Evolutionary conservation across 371 early-diverging fungal genomes (phyloP).

Genomic region (Mucor ambiguus): DNA sequence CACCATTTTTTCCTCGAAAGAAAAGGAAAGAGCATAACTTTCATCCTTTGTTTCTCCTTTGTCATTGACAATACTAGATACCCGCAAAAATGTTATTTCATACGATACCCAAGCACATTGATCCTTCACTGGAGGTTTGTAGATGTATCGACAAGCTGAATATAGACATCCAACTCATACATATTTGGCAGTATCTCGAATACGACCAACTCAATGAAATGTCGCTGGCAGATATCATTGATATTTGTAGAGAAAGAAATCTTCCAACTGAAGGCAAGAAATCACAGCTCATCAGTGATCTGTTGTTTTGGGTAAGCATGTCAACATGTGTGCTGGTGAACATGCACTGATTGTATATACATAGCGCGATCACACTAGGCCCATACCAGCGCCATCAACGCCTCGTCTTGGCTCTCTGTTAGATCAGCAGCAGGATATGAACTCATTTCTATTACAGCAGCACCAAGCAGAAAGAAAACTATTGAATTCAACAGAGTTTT

Average conservation of each 20-base stretch:
- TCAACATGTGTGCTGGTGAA: not conserved
- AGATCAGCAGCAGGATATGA: conserved; percentile 5
- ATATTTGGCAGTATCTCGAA: not conserved
- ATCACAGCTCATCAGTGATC: conserved; percentile 55
- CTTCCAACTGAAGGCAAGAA: conserved; percentile 64
- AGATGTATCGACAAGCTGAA: not conserved
- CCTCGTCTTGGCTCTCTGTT: conserved; percentile 51
- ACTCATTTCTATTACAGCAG: conserved; percentile 22
- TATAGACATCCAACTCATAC: not conserved
- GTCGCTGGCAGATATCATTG: conserved; percentile 68
- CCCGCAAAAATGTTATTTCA: conserved; percentile 11
- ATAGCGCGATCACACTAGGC: conserved; percentile 65
- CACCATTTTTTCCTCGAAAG: not conserved
- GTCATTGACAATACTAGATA: not conserved
- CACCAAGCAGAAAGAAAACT: conserved; percentile 26
- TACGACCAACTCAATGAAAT: conserved; percentile 17
- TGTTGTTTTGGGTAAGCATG: conserved; percentile 63
- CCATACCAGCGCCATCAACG: conserved; percentile 72
- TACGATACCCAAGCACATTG: conserved; percentile 31
- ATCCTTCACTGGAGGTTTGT: conserved; percentile 42
- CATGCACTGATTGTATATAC: not conserved
- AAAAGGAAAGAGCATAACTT: not conserved
- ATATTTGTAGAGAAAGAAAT: conserved; percentile 71
- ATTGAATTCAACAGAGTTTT: conserved; percentile 58
- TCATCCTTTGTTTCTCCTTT: not conserved